A percentile compares a stretch with the other conserved stretches of the same genome.
These are phyloP conservation scores for Candida vartiovaarae DNA, from an alignment of 805 yeast genomes.

Conservation along the genomic window DNA sequence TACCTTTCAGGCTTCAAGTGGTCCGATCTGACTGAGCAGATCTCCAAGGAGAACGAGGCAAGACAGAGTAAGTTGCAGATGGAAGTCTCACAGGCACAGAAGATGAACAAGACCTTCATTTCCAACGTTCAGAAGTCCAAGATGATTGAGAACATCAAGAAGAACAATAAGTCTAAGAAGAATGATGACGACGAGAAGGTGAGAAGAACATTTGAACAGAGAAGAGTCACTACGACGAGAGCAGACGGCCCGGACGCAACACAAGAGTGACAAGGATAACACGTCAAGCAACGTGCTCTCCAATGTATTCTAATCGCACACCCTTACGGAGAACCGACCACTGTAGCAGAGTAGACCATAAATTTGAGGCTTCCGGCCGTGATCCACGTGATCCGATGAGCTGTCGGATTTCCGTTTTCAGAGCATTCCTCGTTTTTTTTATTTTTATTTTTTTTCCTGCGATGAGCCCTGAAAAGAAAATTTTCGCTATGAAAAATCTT, in stretches of 20 bases:
- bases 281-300: slow-evolving; percentile 31
- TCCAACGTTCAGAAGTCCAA: slow-evolving; percentile 81
- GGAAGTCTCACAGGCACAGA: slow-evolving; percentile 83
- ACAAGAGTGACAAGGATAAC: slow-evolving; percentile 36
- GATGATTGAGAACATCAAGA: slow-evolving; percentile 59
- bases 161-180: slow-evolving; percentile 23
- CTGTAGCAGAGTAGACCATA: background rate
- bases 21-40: slow-evolving; percentile 90
- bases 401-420: too few relatives aligned
- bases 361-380: too few relatives aligned
- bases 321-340: background rate
- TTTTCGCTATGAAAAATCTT: slow-evolving; percentile 2
- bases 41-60: slow-evolving; percentile 81
- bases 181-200: slow-evolving; percentile 24
- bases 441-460: too few relatives aligned
- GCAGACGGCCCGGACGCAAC: slow-evolving; percentile 49
- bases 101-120: slow-evolving; percentile 77
- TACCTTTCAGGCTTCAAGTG: slow-evolving; percentile 91
- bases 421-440: too few relatives aligned
- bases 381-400: too few relatives aligned
- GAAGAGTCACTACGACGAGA: slow-evolving; percentile 58
- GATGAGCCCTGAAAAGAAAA: slow-evolving; percentile 3
- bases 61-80: slow-evolving; percentile 83
- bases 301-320: slow-evolving; percentile 15
- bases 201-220: slow-evolving; percentile 63